These are phyloP conservation scores for Sonneratia alba DNA, from an alignment of 345 rosid species.

Conservation along the genomic window DNA sequence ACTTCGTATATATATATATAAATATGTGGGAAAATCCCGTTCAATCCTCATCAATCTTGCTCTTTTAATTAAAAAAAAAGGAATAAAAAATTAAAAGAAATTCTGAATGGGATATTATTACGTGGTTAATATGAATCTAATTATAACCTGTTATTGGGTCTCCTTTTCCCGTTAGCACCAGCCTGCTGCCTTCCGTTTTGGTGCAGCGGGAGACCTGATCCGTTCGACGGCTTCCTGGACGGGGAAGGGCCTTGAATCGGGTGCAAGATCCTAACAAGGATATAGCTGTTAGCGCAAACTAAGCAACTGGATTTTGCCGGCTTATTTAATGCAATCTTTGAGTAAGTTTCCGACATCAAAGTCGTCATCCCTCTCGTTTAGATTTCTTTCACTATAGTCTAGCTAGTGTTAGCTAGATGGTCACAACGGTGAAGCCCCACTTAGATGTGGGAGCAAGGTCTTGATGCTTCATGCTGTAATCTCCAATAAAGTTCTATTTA, in stretches of 20 bases:
- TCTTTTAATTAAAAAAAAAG: neutral
- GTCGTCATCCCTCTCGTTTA: too few species aligned
- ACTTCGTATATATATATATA: neutral
- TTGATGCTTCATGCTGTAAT: too few species aligned
- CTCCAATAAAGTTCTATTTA: too few species aligned
- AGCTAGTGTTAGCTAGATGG: too few species aligned
- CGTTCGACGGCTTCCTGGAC: slow-evolving; percentile 46
- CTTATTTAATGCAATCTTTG: too few species aligned
- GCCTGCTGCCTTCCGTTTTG: slow-evolving; percentile 13
- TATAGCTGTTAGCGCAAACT: neutral
- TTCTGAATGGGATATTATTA: slow-evolving; percentile 17
- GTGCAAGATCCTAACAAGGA: slow-evolving; percentile 40
- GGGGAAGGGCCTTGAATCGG: slow-evolving; percentile 51
- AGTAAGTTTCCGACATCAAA: too few species aligned
- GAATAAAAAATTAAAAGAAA: neutral
- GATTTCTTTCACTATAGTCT: too few species aligned
- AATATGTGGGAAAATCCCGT: neutral
- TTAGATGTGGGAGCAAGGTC: too few species aligned
- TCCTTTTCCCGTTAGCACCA: slow-evolving; percentile 38
- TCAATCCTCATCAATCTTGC: neutral
- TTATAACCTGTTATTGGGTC: slow-evolving; percentile 48
- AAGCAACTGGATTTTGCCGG: neutral
- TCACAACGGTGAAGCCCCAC: too few species aligned
- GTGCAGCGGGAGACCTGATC: slow-evolving; percentile 26
- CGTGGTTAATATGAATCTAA: slow-evolving; percentile 15